A percentile compares a stretch with the other conserved stretches of the same genome.
Evolutionary conservation across 129 eudicot species (phyloP).

Genomic region (Smallanthus sonchifolius): DNA sequence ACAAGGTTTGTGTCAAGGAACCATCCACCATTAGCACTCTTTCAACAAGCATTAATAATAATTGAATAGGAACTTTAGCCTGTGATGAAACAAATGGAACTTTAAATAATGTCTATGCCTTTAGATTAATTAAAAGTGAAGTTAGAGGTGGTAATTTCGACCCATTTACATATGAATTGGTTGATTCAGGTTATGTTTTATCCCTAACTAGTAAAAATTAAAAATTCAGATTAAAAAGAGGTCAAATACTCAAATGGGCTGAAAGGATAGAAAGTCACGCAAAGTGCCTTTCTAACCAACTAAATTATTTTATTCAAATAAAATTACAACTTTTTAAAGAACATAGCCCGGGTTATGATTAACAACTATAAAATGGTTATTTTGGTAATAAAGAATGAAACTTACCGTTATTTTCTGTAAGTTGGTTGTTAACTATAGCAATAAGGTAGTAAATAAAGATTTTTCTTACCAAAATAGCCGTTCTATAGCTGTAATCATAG

Average conservation of each 20-base stretch:
- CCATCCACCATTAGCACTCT: conserved; percentile 87
- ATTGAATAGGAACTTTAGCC: conserved; percentile 57
- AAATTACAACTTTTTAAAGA: too few relatives aligned
- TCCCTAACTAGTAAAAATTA: neutral
- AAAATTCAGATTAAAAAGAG: neutral
- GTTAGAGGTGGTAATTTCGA: neutral
- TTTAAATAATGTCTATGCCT: neutral
- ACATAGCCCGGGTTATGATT: neutral
- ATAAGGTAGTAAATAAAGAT: neutral
- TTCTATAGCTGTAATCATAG: neutral
- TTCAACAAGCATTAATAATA: conserved; percentile 55
- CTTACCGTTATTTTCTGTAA: neutral
- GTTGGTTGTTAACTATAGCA: neutral
- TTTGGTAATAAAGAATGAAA: neutral
- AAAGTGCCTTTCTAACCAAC: neutral
- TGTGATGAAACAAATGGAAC: conserved; percentile 25
- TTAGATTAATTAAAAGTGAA: neutral
- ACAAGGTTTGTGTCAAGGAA: conserved; percentile 46
- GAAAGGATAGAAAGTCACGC: neutral
- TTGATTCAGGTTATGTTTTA: neutral
- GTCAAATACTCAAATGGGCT: neutral
- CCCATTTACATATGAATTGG: neutral
- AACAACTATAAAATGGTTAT: neutral
- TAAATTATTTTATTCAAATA: too few relatives aligned
- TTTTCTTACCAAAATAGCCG: neutral